Base-by-base conservation (phyloP, 1,284 basidiomycete genomes). In the Tilletia indica region DNA sequence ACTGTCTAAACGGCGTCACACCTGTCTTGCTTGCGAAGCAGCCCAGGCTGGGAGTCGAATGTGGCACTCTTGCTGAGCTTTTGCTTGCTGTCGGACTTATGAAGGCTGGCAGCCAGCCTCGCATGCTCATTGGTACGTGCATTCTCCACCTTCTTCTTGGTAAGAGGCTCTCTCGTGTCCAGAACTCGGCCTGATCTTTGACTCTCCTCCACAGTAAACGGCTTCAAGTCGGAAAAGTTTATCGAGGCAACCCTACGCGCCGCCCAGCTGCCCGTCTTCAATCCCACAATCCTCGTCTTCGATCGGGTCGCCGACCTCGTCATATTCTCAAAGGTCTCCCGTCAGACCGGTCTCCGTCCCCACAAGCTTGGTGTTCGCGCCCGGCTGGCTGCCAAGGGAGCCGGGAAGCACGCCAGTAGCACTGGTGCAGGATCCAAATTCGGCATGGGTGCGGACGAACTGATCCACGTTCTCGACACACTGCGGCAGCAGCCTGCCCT, bases 211-310 rank as follows among this genome's bases (percentile, higher is more conserved):
- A 19, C 51, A 54, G 51, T 54, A 19, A 25, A 54, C 51, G 51
- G 51, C 51, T 54, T 54, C 51, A 54, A 54, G 16, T 54, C 51
- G 51, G 51, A 54, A 19, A 54, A 54, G 51, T 54, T 54, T 19
- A 54, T 54, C 51, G 51, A 54, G 51, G 51, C 51, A 8, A 54
- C 51, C 16, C 51, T 54, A 19, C 51, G 51, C 16, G 51, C 51
- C 51, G 51, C 51, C 51, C 51, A 54, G 21, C 51, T 54, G 11
- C 51, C 51, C 51, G 51, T 54, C 11, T 54, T 54, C 51, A 19
- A 54, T 19, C 51, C 51, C 51, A 54, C 51, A 11, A 54, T 54
- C 51, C 51, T 54, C 51, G 51, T 54, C 51, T 54, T n/a, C 51
- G 51, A 54, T 19, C 51, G 51, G 6, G 51, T 54, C 16, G 51